Evolutionary conservation across 75 land plant species (phyloP), one percentile per base, ranked within the genome.

Genomic region (Cryptomeria japonica): DNA sequence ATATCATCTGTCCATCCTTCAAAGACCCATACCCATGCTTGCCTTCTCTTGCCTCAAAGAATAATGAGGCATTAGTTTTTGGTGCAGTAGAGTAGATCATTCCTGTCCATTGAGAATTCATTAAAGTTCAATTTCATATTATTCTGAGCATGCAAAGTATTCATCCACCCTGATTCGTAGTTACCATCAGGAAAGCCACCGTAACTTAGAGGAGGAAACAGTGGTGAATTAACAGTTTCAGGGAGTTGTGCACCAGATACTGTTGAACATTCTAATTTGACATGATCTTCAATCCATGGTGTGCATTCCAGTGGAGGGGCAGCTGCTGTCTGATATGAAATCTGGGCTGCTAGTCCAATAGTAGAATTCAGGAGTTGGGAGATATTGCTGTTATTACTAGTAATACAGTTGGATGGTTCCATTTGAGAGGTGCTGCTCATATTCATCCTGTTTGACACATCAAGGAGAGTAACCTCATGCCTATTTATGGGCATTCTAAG

Each of bases 161-260:
- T 82, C 51, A n/a, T 82, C 84, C 84, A 82, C 15, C 14, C 32
- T n/a, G 84, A n/a, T 28, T 82, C 16, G 32, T 46, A 82, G 84
- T 46, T 82, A 34, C 28, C 84, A 12, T 82, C 34, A 46, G 32
- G 34, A 44, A 49, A 46, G 15, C 34, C 76, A 79, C 38, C 80
- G 8, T 16, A 32, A 34, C 77, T 75, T 9, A 34, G 12, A 12
- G 38, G 34, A 75, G 53, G 15, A 46, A 82, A 46, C 9, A n/a
- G 31, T 9, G 42, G 83, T 44, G 13, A 44, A 42, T 44, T 44
- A 44, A 22, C 83, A 25, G 9, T 44, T 9, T 80, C 19, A 32
- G 80, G 31, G 0, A 44, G 12, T 5, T 22, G 13, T 22, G 32
- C 3, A 80, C 34, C 36, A 11, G 8, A 31, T 72, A 10, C 32